phyloP scores from a whole-genome alignment of 352 stramenopile species.

The Globisporangium middletonii region DNA sequence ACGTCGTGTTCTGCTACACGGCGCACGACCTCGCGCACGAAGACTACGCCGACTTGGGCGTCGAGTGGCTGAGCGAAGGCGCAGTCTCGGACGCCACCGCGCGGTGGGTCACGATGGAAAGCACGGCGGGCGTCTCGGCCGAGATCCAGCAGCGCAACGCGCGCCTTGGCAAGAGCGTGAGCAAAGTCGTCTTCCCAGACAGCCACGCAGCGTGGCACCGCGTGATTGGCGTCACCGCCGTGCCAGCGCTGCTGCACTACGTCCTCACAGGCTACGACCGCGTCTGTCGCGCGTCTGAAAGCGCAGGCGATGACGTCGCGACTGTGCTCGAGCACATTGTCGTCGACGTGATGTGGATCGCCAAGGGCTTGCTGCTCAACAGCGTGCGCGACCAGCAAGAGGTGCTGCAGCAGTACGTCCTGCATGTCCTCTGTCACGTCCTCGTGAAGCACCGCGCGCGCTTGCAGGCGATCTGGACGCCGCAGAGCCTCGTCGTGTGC shows the following conservation, averaged over 20 bases:
- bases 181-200: constrained; percentile 37
- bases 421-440: constrained; percentile 64
- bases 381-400: constrained; percentile 47
- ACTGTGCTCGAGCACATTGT: constrained; percentile 40
- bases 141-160: constrained; percentile 77
- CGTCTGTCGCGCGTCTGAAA: constrained; percentile 6
- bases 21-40: constrained; percentile 51
- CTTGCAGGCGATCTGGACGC: constrained; percentile 46
- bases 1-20: constrained; percentile 74
- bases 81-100: constrained; percentile 27
- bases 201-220: constrained; percentile 45
- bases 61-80: constrained; percentile 72
- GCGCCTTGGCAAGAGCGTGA: constrained; percentile 46
- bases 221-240: constrained; percentile 39
- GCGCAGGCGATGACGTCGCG: constrained; percentile 7
- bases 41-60: constrained; percentile 49
- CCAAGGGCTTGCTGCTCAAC: constrained; percentile 58
- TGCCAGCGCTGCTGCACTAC: constrained; percentile 61
- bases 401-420: constrained; percentile 49
- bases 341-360: constrained; percentile 59
- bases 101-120: constrained; percentile 67
- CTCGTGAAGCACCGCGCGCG: constrained; percentile 36
- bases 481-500: constrained; percentile 54
- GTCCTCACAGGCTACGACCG: constrained; percentile 47
- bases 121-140: constrained; percentile 37